A percentile compares a stretch with the other conserved stretches of the same genome.
phyloP scores from a whole-genome alignment of 1,284 basidiomycete genomes.

The Macrocybe sp. region DNA sequence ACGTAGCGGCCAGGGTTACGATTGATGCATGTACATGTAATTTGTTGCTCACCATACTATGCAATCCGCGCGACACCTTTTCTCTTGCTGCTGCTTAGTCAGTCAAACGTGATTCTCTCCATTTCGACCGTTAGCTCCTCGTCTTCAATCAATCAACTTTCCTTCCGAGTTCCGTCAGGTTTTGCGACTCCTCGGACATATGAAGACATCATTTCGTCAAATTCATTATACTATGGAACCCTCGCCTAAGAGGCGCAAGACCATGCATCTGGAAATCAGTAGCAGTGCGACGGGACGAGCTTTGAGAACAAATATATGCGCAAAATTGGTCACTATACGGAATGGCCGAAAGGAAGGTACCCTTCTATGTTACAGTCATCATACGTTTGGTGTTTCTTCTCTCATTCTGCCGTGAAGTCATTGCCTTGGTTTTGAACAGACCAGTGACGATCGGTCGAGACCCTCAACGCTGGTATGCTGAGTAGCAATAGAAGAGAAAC shows the following conservation, averaged over 20 bases:
- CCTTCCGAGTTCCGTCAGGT: too few relatives aligned
- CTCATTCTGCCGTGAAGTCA: conserved; percentile 27
- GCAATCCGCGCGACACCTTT: too few relatives aligned
- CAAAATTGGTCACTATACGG: conserved; percentile 57
- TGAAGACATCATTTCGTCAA: too few relatives aligned
- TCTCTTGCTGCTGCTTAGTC: too few relatives aligned
- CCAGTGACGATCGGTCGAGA: conserved; percentile 67
- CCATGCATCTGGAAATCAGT: too few relatives aligned
- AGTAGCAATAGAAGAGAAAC: conserved; percentile 2
- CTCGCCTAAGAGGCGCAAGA: too few relatives aligned
- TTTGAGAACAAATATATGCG: conserved; percentile 45
- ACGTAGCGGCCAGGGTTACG: conserved; percentile 88
- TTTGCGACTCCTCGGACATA: too few relatives aligned
- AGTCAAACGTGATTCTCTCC: too few relatives aligned
- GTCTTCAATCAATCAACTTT: too few relatives aligned
- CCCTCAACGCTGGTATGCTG: conserved; percentile 41
- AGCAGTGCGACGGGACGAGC: background rate
- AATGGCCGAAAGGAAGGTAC: conserved; percentile 59
- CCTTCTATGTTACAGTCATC: background rate
- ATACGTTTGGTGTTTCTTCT: background rate
- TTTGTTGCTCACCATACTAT: too few relatives aligned
- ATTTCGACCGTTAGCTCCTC: too few relatives aligned
- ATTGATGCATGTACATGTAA: conserved; percentile 26
- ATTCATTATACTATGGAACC: too few relatives aligned
- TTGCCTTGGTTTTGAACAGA: conserved; percentile 54